These are phyloP conservation scores for Priceomyces haplophilus DNA, from an alignment of 805 yeast genomes.

Conservation along the genomic window DNA sequence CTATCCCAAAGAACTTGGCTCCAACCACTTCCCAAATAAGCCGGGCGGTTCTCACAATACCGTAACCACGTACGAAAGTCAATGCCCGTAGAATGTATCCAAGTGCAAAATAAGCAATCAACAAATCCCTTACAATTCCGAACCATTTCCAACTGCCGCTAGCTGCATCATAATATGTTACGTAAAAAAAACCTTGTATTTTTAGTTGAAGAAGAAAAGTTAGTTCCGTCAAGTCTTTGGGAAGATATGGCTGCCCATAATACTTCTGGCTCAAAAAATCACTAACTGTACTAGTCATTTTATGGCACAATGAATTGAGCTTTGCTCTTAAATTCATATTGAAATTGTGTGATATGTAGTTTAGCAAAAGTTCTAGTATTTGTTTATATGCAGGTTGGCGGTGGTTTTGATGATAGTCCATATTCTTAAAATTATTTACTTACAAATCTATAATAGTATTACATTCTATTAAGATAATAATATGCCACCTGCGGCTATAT, in stretches of 20 bases:
- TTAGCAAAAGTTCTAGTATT: too few species aligned
- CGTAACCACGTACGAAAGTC: conserved; percentile 33
- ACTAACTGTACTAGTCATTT: not conserved
- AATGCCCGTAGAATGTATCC: conserved; percentile 7
- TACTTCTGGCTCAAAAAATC: conserved; percentile 9
- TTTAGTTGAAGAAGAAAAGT: conserved; percentile 8
- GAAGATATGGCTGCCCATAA: conserved; percentile 24
- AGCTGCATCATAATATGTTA: conserved; percentile 1
- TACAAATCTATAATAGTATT: too few species aligned
- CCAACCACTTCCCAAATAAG: conserved; percentile 14
- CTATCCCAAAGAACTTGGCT: conserved; percentile 23
- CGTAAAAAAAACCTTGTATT: not conserved
- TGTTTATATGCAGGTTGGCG: not conserved
- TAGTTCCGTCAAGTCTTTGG: conserved; percentile 16
- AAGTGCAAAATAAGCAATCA: conserved; percentile 16
- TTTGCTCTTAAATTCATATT: not conserved
- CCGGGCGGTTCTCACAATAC: conserved; percentile 29
- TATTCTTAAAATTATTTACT: too few species aligned
- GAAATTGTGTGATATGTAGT: too few species aligned
- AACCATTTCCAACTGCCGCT: conserved; percentile 12
- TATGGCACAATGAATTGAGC: not conserved
- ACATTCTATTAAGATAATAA: too few species aligned
- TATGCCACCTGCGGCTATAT: too few species aligned
- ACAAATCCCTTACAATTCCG: conserved; percentile 18
- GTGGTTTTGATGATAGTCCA: too few species aligned